Conservation (phyloP, 805 yeast genomes). For the Wickerhamomyces silvicola region DNA sequence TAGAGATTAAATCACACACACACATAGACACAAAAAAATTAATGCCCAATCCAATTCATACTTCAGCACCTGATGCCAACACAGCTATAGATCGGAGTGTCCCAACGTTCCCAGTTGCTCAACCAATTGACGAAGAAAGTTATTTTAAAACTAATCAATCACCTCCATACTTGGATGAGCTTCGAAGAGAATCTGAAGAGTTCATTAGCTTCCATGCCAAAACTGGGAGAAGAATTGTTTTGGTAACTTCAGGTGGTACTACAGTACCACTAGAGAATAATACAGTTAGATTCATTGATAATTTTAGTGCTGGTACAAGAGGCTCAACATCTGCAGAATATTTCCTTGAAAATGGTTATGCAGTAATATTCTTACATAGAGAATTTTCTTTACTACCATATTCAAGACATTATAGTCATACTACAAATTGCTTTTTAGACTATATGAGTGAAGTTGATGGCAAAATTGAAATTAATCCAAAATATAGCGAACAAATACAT, state of each 20-base stretch:
- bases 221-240: conserved; percentile 47
- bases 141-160: conserved; percentile 70
- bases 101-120: conserved; percentile 76
- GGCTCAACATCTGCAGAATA: conserved; percentile 96
- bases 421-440: conserved; percentile 81
- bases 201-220: conserved; percentile 54
- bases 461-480: conserved; percentile 52
- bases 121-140: conserved; percentile 58
- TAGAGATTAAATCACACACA: too few relatives aligned
- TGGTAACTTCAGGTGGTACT: conserved; percentile 96
- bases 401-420: conserved; percentile 82
- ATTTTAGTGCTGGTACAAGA: conserved; percentile 95
- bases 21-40: too few relatives aligned
- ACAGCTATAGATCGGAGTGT: conserved; percentile 76
- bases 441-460: conserved; percentile 58
- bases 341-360: conserved; percentile 77
- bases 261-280: conserved; percentile 96
- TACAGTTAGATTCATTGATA: conserved; percentile 94
- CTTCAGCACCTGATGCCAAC: conserved; percentile 62
- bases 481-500: conserved; percentile 57
- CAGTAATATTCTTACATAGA: conserved; percentile 87
- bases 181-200: conserved; percentile 47
- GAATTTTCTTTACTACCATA: conserved; percentile 90
- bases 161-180: conserved; percentile 65
- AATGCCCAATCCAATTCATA: conserved; percentile 46